A percentile compares a stretch with the other conserved stretches of the same genome.
These are phyloP conservation scores for Pseudodiploospora longispora DNA, from an alignment of 2,329 filamentous ascomycete species.

Conservation along the genomic window DNA sequence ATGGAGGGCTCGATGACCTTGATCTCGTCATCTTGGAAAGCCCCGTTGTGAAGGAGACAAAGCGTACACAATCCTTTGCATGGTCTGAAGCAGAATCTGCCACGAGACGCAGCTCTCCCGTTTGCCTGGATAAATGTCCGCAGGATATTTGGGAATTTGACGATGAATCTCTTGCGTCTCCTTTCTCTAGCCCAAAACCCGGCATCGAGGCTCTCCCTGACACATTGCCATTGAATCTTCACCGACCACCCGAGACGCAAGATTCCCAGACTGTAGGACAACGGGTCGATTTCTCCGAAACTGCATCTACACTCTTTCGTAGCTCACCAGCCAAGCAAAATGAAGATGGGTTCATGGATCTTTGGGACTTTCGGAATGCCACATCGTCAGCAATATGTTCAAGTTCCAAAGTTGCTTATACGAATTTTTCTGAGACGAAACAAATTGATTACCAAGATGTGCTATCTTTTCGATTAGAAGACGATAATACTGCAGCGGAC, in stretches of 20 bases:
- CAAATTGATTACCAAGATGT: no score
- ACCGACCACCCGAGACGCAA: neutral
- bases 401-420: no score
- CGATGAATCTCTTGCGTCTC: slow-evolving; percentile 11
- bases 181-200: slow-evolving; percentile 20
- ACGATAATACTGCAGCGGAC: no score
- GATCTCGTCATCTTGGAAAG: slow-evolving; percentile 14
- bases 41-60: neutral
- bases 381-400: no score
- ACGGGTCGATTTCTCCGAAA: slow-evolving; percentile 26
- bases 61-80: slow-evolving; percentile 9
- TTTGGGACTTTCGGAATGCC: slow-evolving; percentile 12
- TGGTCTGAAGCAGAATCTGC: slow-evolving; percentile 23
- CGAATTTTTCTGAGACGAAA: no score
- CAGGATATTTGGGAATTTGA: slow-evolving; percentile 17
- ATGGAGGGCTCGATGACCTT: slow-evolving; percentile 15
- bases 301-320: slow-evolving; percentile 23
- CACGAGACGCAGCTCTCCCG: slow-evolving; percentile 23
- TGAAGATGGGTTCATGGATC: slow-evolving; percentile 6
- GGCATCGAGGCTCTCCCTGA: slow-evolving; percentile 20
- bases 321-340: slow-evolving; percentile 19
- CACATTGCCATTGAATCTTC: slow-evolving; percentile 18
- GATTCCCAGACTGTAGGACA: neutral
- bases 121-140: slow-evolving; percentile 9
- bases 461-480: no score